A percentile compares a stretch with the other conserved stretches of the same genome.
phyloP scores from a whole-genome alignment of 2,329 filamentous ascomycete genomes.

The Escovopsis sp. region DNA sequence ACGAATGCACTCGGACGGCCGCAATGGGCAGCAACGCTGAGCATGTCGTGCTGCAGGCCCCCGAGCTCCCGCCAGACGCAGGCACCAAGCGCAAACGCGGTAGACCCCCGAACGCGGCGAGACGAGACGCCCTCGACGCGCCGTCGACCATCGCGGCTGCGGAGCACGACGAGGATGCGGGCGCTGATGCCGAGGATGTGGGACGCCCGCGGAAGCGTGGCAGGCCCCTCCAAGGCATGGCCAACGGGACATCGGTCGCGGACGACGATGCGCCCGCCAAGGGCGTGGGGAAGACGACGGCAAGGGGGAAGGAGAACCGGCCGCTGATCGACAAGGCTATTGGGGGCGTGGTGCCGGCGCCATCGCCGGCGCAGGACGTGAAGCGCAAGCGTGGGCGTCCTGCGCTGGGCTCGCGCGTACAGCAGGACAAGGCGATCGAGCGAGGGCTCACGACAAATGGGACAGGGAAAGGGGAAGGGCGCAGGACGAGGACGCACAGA shows the following conservation, averaged over 20 bases:
- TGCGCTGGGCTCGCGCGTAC: slow-evolving; percentile 7
- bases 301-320: slow-evolving; percentile 4
- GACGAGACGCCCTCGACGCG: slow-evolving; percentile 12
- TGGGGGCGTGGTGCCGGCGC: slow-evolving; percentile 5
- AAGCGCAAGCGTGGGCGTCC: slow-evolving; percentile 22
- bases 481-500: slow-evolving; percentile 2
- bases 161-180: slow-evolving; percentile 8
- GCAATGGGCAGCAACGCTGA: too few relatives aligned
- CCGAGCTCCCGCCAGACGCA: slow-evolving; percentile 13
- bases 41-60: slow-evolving; percentile 7
- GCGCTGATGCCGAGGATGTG: slow-evolving; percentile 13
- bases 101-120: slow-evolving; percentile 26
- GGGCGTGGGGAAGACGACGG: slow-evolving; percentile 16
- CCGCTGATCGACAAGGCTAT: neutral
- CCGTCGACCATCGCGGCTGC: slow-evolving; percentile 8
- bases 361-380: slow-evolving; percentile 10
- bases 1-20: too few relatives aligned
- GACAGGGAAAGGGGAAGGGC: slow-evolving; percentile 1
- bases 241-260: neutral
- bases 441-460: slow-evolving; percentile 2
- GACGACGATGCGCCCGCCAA: neutral
- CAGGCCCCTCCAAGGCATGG: slow-evolving; percentile 5
- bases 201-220: slow-evolving; percentile 13
- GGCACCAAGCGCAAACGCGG: slow-evolving; percentile 26
- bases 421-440: too few relatives aligned